Evolutionary conservation across 192 early-diverging fungal genomes (phyloP).

Genomic region (Gamsiella multidivaricata): DNA sequence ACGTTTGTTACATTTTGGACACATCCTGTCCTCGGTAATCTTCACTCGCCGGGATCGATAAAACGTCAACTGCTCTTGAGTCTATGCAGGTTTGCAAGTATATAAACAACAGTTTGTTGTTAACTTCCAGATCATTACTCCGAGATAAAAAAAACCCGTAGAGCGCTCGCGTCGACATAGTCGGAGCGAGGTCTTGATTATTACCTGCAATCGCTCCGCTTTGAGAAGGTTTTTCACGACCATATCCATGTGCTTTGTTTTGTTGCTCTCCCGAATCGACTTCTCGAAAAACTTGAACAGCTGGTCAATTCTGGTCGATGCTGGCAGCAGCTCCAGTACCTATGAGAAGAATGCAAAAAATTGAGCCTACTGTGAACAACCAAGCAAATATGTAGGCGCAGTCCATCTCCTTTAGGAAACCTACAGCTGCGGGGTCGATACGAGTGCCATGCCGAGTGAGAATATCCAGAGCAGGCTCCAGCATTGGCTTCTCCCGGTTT

Average conservation of each 20-base stretch:
- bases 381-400: no score
- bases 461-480: slow-evolving; percentile 70
- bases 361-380: no score
- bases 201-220: slow-evolving; percentile 74
- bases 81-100: no score
- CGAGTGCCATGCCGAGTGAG: slow-evolving; percentile 74
- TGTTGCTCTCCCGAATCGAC: slow-evolving; percentile 70
- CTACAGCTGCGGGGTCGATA: slow-evolving; percentile 67
- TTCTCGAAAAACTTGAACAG: slow-evolving; percentile 72
- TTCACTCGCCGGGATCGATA: slow-evolving; percentile 68
- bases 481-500: slow-evolving; percentile 54
- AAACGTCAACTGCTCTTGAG: slow-evolving; percentile 71
- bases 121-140: no score
- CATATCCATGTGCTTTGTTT: slow-evolving; percentile 68
- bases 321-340: slow-evolving; percentile 59
- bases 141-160: background rate
- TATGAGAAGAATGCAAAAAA: slow-evolving; percentile 18
- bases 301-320: slow-evolving; percentile 48
- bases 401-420: no score
- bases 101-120: no score
- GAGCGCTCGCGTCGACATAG: background rate
- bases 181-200: background rate
- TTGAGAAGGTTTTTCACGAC: slow-evolving; percentile 78
- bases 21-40: slow-evolving; percentile 82
- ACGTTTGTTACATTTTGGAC: slow-evolving; percentile 73